phyloP scores from a whole-genome alignment of 768 basidiomycete genomes.

The Xerocomus potaroensis region DNA sequence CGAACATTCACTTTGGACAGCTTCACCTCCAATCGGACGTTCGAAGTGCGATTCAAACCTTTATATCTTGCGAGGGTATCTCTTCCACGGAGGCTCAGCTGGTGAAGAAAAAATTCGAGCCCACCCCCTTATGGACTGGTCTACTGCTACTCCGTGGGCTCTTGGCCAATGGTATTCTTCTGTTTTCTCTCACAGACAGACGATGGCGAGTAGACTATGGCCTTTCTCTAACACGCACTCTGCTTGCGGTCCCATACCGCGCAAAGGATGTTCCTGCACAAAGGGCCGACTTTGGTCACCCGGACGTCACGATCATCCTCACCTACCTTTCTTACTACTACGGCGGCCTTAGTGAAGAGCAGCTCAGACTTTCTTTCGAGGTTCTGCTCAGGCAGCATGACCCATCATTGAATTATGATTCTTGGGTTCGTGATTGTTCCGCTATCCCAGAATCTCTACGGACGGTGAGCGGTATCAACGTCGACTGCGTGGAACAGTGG shows the following conservation, averaged over 20 bases:
- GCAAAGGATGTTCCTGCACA: conserved; percentile 25
- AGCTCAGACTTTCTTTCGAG: conserved; percentile 16
- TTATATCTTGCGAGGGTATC: conserved; percentile 13
- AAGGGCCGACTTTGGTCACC: conserved; percentile 25
- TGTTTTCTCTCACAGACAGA: conserved; percentile 15
- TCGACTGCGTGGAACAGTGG: conserved; percentile 33
- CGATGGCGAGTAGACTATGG: conserved; percentile 28
- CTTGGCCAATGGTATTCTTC: conserved; percentile 19
- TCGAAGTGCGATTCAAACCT: conserved; percentile 9
- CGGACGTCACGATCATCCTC: conserved; percentile 19
- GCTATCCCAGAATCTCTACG: conserved; percentile 29
- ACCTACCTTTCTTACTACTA: conserved; percentile 22
- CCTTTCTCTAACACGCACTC: conserved; percentile 1
- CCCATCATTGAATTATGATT: conserved; percentile 16
- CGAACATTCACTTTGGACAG: conserved; percentile 2
- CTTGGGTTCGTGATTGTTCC: conserved; percentile 18
- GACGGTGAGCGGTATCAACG: conserved; percentile 37
- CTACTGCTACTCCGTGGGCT: conserved; percentile 32
- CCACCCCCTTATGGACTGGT: conserved; percentile 7
- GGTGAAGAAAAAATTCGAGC: conserved; percentile 1
- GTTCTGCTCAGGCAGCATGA: conserved; percentile 14
- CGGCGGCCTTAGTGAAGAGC: conserved; percentile 13
- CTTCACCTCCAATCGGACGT: not conserved
- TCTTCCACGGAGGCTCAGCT: not conserved
- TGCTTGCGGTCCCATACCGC: conserved; percentile 26